Evolutionary conservation across 1,284 basidiomycete genomes (phyloP).

Genomic region (Phellopilus nigrolimitatus): DNA sequence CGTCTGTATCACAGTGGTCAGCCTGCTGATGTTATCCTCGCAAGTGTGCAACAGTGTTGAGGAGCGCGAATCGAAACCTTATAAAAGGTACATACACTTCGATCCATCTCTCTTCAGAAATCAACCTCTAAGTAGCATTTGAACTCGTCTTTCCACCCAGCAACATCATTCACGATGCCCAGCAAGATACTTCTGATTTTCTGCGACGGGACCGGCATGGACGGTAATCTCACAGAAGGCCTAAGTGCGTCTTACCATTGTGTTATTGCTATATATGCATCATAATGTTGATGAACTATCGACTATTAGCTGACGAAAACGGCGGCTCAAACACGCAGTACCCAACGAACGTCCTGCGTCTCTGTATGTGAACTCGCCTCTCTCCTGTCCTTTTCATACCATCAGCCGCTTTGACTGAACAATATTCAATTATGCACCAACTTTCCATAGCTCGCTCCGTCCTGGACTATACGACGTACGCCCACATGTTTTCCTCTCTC

Average conservation of each 20-base stretch:
- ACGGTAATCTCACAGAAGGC: slow-evolving; percentile 3
- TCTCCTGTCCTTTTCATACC: background rate
- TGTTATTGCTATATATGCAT: background rate
- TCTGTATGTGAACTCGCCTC: background rate
- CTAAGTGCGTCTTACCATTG: background rate
- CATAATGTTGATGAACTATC: background rate
- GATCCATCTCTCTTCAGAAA: no score
- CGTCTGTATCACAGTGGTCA: no score
- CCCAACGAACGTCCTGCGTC: slow-evolving; percentile 10
- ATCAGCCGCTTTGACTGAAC: no score
- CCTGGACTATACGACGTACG: background rate
- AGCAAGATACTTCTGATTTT: slow-evolving; percentile 8
- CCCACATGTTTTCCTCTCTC: background rate
- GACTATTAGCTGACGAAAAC: background rate
- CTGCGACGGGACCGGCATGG: slow-evolving; percentile 13
- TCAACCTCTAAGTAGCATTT: no score
- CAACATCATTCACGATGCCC: no score
- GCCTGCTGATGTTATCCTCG: no score
- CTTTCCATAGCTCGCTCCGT: slow-evolving; percentile 1
- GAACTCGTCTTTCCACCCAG: no score
- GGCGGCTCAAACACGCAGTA: background rate
- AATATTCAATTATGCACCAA: background rate
- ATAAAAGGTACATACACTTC: no score
- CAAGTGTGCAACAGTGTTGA: no score
- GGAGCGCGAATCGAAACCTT: no score